These are phyloP conservation scores for Decorospora gaudefroyi DNA, from an alignment of 2,329 filamentous ascomycete species.

Conservation along the genomic window DNA sequence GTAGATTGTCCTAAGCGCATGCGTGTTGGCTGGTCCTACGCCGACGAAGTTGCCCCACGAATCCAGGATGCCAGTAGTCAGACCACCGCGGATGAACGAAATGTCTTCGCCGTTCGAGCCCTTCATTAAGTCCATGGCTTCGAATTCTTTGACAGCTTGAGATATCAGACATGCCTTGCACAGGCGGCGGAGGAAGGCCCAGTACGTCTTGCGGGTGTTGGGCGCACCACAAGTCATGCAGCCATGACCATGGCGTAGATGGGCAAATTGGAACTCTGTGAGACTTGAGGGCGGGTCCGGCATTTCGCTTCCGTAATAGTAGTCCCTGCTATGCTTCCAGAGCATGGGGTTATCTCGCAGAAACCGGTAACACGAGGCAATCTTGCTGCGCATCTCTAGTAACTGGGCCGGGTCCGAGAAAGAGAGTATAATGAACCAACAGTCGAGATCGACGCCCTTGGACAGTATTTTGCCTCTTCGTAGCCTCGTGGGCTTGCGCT, in stretches of 20 bases:
- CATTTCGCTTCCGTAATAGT: conserved; percentile 42
- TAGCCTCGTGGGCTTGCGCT: conserved; percentile 35
- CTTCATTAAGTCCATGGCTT: conserved; percentile 35
- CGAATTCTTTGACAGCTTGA: conserved; percentile 42
- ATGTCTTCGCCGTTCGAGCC: conserved; percentile 35
- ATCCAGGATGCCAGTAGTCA: conserved; percentile 44
- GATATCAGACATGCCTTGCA: conserved; percentile 47
- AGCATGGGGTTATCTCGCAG: conserved; percentile 44
- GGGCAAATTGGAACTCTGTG: conserved; percentile 49
- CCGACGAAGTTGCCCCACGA: conserved; percentile 49
- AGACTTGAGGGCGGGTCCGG: conserved; percentile 44
- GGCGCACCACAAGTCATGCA: conserved; percentile 47
- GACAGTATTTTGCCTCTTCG: conserved; percentile 34
- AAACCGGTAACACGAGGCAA: conserved; percentile 44
- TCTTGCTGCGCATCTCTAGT: conserved; percentile 43
- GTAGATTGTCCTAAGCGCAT: conserved; percentile 43
- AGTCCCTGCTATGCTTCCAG: conserved; percentile 46
- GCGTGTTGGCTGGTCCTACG: conserved; percentile 42
- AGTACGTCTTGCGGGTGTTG: conserved; percentile 50
- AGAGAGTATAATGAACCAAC: conserved; percentile 44
- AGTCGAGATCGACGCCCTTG: conserved; percentile 40
- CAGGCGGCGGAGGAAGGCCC: conserved; percentile 51
- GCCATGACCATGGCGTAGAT: conserved; percentile 47
- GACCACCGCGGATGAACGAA: conserved; percentile 34
- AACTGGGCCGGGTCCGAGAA: conserved; percentile 45